A percentile compares a stretch with the other conserved stretches of the same genome.
Conservation (phyloP, 2,329 filamentous ascomycete genomes). For the Venturia nashicola region DNA sequence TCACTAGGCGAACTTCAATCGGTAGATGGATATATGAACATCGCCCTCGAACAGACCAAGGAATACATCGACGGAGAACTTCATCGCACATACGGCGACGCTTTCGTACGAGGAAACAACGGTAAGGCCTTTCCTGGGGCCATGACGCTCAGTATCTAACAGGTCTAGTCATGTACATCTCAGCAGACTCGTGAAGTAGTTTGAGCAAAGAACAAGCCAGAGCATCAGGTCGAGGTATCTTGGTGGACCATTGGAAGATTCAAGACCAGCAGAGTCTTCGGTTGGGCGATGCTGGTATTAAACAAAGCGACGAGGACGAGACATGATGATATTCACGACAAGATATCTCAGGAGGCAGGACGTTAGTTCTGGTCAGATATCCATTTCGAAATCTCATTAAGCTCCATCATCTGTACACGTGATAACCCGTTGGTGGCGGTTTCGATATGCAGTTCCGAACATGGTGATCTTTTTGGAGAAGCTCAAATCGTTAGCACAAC, state of each 20-base stretch:
- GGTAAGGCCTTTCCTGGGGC: constrained; percentile 39
- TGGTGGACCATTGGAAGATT: not conserved
- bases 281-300: not conserved
- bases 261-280: not conserved
- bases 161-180: constrained; percentile 16
- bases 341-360: not conserved
- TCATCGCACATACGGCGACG: constrained; percentile 78
- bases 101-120: constrained; percentile 93
- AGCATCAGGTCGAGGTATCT: not conserved
- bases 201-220: not conserved
- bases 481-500: not conserved
- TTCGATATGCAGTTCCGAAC: not conserved
- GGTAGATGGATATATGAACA: constrained; percentile 99
- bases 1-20: constrained; percentile 77
- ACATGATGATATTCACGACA: not conserved
- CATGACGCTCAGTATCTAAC: not conserved
- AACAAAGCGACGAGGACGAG: not conserved
- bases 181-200: constrained; percentile 14
- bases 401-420: not conserved
- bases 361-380: not conserved
- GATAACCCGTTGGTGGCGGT: not conserved
- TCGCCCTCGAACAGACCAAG: constrained; percentile 88
- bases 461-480: not conserved
- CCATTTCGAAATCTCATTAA: not conserved
- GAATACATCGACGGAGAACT: constrained; percentile 81